Evolutionary conservation across 495 filamentous ascomycete genomes (phyloP), one percentile per base, ranked within the genome.

Genomic region (Podospora tetraspora): DNA sequence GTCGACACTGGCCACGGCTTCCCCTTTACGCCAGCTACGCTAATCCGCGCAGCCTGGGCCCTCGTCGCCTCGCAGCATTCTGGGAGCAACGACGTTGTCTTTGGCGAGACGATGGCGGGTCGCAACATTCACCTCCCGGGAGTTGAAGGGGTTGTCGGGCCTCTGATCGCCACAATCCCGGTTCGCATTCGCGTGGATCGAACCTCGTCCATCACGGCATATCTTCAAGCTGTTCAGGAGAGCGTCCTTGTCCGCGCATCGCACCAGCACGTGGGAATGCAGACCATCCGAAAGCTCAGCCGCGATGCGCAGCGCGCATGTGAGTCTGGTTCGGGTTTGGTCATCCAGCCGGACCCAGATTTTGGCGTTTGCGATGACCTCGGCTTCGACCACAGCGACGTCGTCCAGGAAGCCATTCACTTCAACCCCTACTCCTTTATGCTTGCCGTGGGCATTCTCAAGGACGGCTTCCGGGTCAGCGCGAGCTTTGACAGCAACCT

Each of bases 211-310:
- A 60, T 75, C 3, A 37, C 43, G 12, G 21, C 43, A 3, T 71
- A 68, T n/a, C 62, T 73, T 23, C 10, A 62, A 10, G 25, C 29
- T 1, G 59, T 83, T 2, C 81, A 84, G 61, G 57, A 67, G 52
- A 76, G 82, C 16, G 80, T 84, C 24, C 74, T 86, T 22, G 78
- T 79, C 1, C 82, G 84, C 1, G 85, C 87, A 6, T 81, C 86
- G 0, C 87, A 88, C 72, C 85, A 93, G 75, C 88, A 91, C 61
- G 82, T 86, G 72, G 90, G 90, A 8, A 80, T 93, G 74, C 87
- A 91, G 74, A 83, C 90, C 63, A 93, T 93, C 68, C 80, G 85
- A 66, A 80, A 82, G 23, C 79, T 91, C 43, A 87, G 84, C 71
- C 71, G 78, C 0, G 89, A 91, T 69, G 85, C 89, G 5, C 80